Evolutionary conservation across 768 basidiomycete genomes (phyloP), one percentile per base, ranked within the genome.

Genomic region (Tulasnella sp.): DNA sequence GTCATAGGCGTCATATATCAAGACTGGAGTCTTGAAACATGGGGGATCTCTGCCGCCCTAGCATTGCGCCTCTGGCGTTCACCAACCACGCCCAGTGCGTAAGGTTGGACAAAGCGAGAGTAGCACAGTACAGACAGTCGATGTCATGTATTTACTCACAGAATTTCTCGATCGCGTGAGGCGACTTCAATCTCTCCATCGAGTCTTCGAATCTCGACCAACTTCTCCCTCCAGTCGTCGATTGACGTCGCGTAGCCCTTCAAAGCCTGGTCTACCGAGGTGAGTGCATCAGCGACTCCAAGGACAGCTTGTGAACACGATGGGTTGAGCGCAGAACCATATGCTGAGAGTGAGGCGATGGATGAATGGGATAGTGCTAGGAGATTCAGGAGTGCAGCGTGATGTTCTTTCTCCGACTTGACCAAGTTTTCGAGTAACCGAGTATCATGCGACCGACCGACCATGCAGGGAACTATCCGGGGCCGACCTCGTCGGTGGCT

Each of bases 121-220:
- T n/a, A n/a, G n/a, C n/a, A n/a, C n/a, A n/a, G n/a, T n/a, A n/a
- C n/a, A n/a, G n/a, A n/a, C n/a, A n/a, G n/a, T n/a, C n/a, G n/a
- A n/a, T n/a, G n/a, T n/a, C n/a, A n/a, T n/a, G 45, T 5, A 46
- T 42, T 25, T 9, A 75, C 84, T 65, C 61, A 88, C 87, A 89
- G 73, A 61, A 91, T 90, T 63, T 90, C 86, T 42, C 84, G 72
- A 68, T 90, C 87, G 4, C 84, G 71, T 59, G 85, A 70, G 51
- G 88, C 72, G 61, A 78, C 81, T 3, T 72, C 73, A 3, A 89
- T 78, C 57, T 86, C 85, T 42, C 86, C 83, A 68, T 90, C 86
- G 53, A 84, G 71, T 8, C 70, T 71, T 65, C 81, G 84, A 61
- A 91, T 69, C 2, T 67, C 68, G 59, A 72, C 73, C 60, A 89